phyloP scores from a whole-genome alignment of 495 filamentous ascomycete species.

The Astrothelium subdiscretum region DNA sequence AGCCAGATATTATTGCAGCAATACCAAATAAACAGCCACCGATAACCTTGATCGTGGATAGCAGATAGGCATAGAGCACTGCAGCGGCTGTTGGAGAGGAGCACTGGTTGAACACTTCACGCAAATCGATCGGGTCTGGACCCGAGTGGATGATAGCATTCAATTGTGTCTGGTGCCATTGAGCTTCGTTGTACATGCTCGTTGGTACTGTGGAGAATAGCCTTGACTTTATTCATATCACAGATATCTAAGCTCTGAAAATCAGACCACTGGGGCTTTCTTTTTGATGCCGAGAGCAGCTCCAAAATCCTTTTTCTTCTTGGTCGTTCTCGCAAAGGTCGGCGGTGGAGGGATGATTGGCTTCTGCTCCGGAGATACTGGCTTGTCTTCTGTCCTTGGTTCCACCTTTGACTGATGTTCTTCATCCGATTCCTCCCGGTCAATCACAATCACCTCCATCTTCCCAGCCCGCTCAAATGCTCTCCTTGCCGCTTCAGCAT shows the following conservation, averaged over 20 bases:
- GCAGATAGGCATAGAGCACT: no score
- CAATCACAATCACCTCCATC: slow-evolving; percentile 22
- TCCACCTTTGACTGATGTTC: slow-evolving; percentile 18
- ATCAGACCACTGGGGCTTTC: slow-evolving; percentile 38
- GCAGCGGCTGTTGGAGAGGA: no score
- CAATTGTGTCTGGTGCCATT: no score
- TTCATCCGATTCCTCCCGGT: slow-evolving; percentile 28
- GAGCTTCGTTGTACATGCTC: no score
- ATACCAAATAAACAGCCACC: no score
- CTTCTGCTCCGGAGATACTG: slow-evolving; percentile 21
- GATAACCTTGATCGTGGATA: no score
- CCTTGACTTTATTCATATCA: no score
- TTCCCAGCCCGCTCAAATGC: slow-evolving; percentile 59
- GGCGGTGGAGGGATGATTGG: slow-evolving; percentile 23
- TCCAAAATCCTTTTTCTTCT: slow-evolving; percentile 69
- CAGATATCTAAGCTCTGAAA: neutral
- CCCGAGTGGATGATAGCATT: no score
- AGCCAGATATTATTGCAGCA: no score
- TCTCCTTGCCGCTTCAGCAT: slow-evolving; percentile 68
- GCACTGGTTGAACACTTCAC: no score
- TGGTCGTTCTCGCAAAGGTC: slow-evolving; percentile 64
- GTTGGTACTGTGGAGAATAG: no score
- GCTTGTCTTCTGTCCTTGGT: slow-evolving; percentile 8
- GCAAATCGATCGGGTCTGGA: no score
- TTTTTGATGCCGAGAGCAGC: slow-evolving; percentile 82